Base-by-base conservation (phyloP, 83 land plant genomes). In the Picea abies region DNA sequence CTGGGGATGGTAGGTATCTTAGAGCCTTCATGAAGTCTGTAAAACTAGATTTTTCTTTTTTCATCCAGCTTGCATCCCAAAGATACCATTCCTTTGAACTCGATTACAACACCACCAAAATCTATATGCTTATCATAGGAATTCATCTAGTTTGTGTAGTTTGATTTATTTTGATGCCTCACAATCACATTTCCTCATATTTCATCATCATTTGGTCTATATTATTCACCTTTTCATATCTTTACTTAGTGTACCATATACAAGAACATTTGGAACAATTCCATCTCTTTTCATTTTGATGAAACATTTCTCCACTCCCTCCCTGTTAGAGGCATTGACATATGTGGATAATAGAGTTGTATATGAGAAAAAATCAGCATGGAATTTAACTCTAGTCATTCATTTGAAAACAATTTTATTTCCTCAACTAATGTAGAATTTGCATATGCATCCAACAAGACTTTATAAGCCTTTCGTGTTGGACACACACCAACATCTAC, bases 361-460 rank as follows among this genome's bases (percentile, higher is more conserved):
- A 79, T 91, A 96, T 23, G 97, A 89, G 86, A 84, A 90, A 17
- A 96, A 81, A 76, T 91, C 94, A 14, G 96, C 97, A 32, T 76
- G 70, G 66, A 87, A 94, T 82, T 97, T 96, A 85, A 92, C 89
- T 80, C 90, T 88, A 86, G 82, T 84, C 99, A 97, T 97, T 81
- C 92, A 84, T 84, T 95, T 97, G 86, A 97, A 92, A 2, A 93
- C 89, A 37, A 82, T 85, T 71, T 85, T 81, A 72, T 96, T 97
- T 94, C 94, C 67, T 93, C 92, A 41, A 92, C 91, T 92, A 93
- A 91, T 82, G 94, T 93, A 60, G 91, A 93, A 67, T 92, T 93
- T 25, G 99, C 96, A 93, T 92, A 95, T 62, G 99, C 99, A 91
- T 97, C 97, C 58, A 97, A 84, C 84, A 97, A 78, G 47, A 90